Evolutionary conservation across 2,329 filamentous ascomycete species (phyloP).

Genomic region (Venturia nashicola): DNA sequence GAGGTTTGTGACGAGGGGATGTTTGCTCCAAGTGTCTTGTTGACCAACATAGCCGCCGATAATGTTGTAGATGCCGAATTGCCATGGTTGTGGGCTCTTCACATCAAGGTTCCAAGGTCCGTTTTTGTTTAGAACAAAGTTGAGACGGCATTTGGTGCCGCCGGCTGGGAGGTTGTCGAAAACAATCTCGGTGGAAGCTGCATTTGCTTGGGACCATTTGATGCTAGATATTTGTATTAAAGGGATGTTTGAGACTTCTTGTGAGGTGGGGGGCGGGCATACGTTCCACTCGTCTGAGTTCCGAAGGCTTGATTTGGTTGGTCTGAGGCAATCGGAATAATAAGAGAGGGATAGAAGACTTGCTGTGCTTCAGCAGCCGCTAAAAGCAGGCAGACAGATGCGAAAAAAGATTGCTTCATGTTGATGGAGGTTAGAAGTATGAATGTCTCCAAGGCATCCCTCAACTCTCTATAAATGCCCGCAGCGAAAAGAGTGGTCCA

Average conservation of each 20-base stretch:
- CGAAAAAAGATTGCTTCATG: not conserved
- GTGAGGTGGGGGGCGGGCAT: not conserved
- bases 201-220: not conserved
- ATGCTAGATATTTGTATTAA: not conserved
- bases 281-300: not conserved
- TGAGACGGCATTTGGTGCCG: not conserved
- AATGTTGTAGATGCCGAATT: not conserved
- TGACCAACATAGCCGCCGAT: not conserved
- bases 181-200: not conserved
- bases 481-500: not conserved
- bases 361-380: not conserved
- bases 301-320: not conserved
- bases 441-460: not conserved
- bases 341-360: not conserved
- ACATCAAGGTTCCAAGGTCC: not conserved
- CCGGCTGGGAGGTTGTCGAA: not conserved
- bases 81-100: not conserved
- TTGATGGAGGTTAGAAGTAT: not conserved
- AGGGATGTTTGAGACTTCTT: not conserved
- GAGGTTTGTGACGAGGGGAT: not conserved
- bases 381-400: not conserved
- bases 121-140: not conserved
- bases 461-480: not conserved
- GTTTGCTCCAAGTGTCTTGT: not conserved
- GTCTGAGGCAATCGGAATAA: not conserved